These are phyloP conservation scores for Coniochaeta hoffmannii DNA, from an alignment of 2,329 filamentous ascomycete species.

Conservation along the genomic window DNA sequence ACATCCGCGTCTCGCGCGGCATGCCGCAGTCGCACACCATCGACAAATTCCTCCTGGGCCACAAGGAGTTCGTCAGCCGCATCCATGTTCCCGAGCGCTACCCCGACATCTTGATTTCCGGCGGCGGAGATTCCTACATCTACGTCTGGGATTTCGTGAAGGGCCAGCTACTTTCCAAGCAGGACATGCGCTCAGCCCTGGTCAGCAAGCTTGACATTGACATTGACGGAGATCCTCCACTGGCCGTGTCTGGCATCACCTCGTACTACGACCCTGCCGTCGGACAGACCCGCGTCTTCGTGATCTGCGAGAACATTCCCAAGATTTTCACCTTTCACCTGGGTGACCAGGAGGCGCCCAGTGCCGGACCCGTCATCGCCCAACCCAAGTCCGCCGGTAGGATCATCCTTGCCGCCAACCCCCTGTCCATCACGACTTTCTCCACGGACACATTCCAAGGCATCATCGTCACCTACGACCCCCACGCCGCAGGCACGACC, in stretches of 20 bases:
- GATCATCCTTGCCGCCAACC: conserved; percentile 44
- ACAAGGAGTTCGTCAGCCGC: conserved; percentile 75
- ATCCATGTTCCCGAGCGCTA: conserved; percentile 55
- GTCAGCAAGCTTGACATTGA: conserved; percentile 31
- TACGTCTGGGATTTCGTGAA: conserved; percentile 76
- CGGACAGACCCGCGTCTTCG: conserved; percentile 24
- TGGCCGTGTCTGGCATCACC: conserved; percentile 33
- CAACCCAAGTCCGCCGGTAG: neutral
- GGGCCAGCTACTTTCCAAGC: conserved; percentile 44
- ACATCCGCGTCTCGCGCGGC: conserved; percentile 81
- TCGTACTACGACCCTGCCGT: conserved; percentile 10
- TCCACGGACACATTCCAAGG: neutral
- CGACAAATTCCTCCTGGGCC: conserved; percentile 82
- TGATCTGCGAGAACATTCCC: conserved; percentile 44
- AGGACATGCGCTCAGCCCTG: conserved; percentile 32
- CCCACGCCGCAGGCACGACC: conserved; percentile 4
- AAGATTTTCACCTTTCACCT: conserved; percentile 38
- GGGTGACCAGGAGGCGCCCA: conserved; percentile 36
- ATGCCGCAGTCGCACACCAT: conserved; percentile 77
- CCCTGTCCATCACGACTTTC: conserved; percentile 44
- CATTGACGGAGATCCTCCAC: conserved; percentile 11
- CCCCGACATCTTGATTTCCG: conserved; percentile 66
- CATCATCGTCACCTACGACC: conserved; percentile 33
- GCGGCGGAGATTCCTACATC: conserved; percentile 75
- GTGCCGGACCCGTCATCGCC: neutral